Evolutionary conservation across 495 filamentous ascomycete genomes (phyloP).

Genomic region (Oleoguttula mirabilis): DNA sequence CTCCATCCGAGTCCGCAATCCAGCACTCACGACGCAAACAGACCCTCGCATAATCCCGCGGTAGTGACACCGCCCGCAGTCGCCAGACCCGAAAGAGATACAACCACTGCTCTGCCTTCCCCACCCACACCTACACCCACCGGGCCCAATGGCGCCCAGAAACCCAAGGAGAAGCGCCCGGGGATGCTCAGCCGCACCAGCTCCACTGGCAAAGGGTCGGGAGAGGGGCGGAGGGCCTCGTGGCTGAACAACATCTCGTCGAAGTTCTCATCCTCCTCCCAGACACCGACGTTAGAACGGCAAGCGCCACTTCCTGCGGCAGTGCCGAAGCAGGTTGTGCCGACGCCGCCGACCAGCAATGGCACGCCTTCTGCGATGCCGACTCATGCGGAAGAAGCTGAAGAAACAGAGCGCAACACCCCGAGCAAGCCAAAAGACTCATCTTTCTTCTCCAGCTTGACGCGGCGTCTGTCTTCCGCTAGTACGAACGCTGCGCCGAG

Average conservation of each 20-base stretch:
- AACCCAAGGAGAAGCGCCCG: slow-evolving; percentile 21
- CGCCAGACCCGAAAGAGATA: slow-evolving; percentile 1
- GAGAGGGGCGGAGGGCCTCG: slow-evolving; percentile 48
- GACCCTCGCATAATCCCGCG: too few relatives aligned
- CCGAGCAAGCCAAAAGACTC: slow-evolving; percentile 53
- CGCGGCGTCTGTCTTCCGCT: slow-evolving; percentile 67
- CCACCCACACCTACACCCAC: slow-evolving; percentile 14
- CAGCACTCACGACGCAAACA: too few relatives aligned
- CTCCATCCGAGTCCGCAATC: too few relatives aligned
- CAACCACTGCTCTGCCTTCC: slow-evolving; percentile 3
- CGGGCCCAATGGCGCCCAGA: slow-evolving; percentile 15
- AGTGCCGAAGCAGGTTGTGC: slow-evolving; percentile 13
- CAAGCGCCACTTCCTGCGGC: slow-evolving; percentile 18
- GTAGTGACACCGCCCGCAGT: too few relatives aligned
- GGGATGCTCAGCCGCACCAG: slow-evolving; percentile 21
- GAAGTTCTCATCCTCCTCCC: slow-evolving; percentile 64
- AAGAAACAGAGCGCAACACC: slow-evolving; percentile 47
- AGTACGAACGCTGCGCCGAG: slow-evolving; percentile 25
- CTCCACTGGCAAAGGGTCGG: slow-evolving; percentile 21
- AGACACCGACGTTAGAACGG: slow-evolving; percentile 18
- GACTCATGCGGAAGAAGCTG: slow-evolving; percentile 23
- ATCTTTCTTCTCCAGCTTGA: slow-evolving; percentile 66
- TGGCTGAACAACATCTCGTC: slow-evolving; percentile 91
- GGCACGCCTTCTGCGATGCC: slow-evolving; percentile 5
- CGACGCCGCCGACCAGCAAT: slow-evolving; percentile 14